These are phyloP conservation scores for Collybiopsis luxurians DNA, from an alignment of 768 basidiomycete genomes.

Conservation along the genomic window DNA sequence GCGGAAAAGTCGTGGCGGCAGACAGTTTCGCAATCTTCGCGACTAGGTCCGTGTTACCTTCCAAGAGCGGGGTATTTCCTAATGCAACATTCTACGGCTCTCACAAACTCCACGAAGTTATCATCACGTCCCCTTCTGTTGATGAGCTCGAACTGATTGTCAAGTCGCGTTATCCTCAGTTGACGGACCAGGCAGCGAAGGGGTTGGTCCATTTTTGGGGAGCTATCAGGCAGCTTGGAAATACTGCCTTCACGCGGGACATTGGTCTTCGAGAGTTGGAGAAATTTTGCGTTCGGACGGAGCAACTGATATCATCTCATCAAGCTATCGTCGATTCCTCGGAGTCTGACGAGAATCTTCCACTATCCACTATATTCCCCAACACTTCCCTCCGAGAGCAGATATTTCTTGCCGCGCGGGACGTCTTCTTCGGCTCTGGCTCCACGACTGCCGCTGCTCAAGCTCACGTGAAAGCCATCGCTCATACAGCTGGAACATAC, in stretches of 20 bases:
- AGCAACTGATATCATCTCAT: conserved; percentile 47
- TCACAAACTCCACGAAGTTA: conserved; percentile 78
- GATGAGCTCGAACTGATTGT: conserved; percentile 75
- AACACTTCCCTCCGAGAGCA: conserved; percentile 83
- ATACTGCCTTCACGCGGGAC: conserved; percentile 51
- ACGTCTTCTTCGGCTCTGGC: conserved; percentile 86
- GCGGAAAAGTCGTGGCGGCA: conserved; percentile 70
- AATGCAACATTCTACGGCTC: conserved; percentile 76
- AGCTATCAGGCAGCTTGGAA: conserved; percentile 47
- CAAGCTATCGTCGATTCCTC: conserved; percentile 39
- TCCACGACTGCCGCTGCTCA: conserved; percentile 50
- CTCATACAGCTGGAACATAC: conserved; percentile 52
- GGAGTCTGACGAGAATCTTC: conserved; percentile 21
- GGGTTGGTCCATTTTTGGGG: conserved; percentile 73
- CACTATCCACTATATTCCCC: conserved; percentile 50
- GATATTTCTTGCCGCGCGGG: conserved; percentile 82
- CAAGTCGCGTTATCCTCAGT: conserved; percentile 56
- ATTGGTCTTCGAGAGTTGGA: conserved; percentile 79
- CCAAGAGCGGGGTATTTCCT: conserved; percentile 46
- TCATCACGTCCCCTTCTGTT: conserved; percentile 55
- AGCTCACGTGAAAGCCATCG: conserved; percentile 47
- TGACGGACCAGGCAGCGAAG: conserved; percentile 46
- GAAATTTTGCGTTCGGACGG: conserved; percentile 78
- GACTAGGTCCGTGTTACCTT: conserved; percentile 66
- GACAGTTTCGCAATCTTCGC: conserved; percentile 87